Evolutionary conservation across 805 yeast genomes (phyloP).

Genomic region (Debaryomyces maramus): DNA sequence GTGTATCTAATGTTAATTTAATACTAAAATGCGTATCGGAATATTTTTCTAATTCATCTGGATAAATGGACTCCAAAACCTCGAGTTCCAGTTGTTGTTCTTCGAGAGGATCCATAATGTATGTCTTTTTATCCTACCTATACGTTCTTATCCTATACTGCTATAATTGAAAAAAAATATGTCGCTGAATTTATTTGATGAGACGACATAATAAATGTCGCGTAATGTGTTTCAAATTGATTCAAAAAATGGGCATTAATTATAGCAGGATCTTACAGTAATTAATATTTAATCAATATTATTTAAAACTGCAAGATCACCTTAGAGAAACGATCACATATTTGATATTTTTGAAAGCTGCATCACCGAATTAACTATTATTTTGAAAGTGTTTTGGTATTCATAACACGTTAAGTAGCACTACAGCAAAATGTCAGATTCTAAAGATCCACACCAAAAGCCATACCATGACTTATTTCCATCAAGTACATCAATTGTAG

Average conservation of each 20-base stretch:
- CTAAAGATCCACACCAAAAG: not conserved
- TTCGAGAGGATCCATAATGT: slow-evolving; percentile 71
- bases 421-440: slow-evolving; percentile 3
- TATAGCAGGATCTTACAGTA: too few relatives aligned
- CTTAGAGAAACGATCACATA: too few relatives aligned
- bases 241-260: too few relatives aligned
- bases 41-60: slow-evolving; percentile 71
- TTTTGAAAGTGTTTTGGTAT: too few relatives aligned
- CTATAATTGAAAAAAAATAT: not conserved
- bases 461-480: slow-evolving; percentile 14
- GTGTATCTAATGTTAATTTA: slow-evolving; percentile 64
- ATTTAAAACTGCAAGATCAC: too few relatives aligned
- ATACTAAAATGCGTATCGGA: slow-evolving; percentile 56
- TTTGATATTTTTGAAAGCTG: too few relatives aligned
- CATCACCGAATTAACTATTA: too few relatives aligned
- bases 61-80: slow-evolving; percentile 86
- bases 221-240: too few relatives aligned
- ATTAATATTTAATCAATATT: too few relatives aligned
- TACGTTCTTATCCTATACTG: not conserved
- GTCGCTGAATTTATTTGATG: not conserved
- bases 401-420: too few relatives aligned
- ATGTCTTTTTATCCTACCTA: not conserved
- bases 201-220: too few relatives aligned
- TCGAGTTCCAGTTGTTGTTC: slow-evolving; percentile 91
- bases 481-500: slow-evolving; percentile 54